A percentile compares a stretch with the other conserved stretches of the same genome.
These are phyloP conservation scores for Penstemon davidsonii DNA, from an alignment of 257 asterid species.

Conservation along the genomic window DNA sequence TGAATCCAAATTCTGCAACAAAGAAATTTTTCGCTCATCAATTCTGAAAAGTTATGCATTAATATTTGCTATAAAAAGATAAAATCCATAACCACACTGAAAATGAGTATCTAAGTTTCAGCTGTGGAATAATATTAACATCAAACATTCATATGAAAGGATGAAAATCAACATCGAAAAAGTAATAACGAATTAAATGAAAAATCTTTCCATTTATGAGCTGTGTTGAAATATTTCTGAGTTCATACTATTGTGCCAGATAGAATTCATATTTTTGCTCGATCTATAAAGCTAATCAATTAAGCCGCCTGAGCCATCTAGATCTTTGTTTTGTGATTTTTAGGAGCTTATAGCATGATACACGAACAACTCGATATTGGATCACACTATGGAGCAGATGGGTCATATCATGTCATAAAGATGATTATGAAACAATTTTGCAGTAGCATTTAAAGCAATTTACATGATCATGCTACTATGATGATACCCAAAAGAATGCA, in stretches of 20 bases:
- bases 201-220: not conserved
- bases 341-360: not conserved
- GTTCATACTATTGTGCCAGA: not conserved
- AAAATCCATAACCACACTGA: not conserved
- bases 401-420: not conserved
- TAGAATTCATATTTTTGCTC: slow-evolving; percentile 7
- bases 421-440: not conserved
- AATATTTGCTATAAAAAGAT: slow-evolving; percentile 1
- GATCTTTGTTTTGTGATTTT: not conserved
- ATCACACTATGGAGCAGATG: slow-evolving; percentile 6
- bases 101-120: not conserved
- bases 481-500: not conserved
- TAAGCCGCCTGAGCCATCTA: slow-evolving; percentile 1
- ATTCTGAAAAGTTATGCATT: slow-evolving; percentile 5
- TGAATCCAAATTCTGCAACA: slow-evolving; percentile 84
- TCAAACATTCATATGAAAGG: slow-evolving; percentile 1
- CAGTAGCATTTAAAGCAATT: not conserved
- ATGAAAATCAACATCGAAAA: slow-evolving; percentile 6
- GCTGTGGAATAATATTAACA: not conserved
- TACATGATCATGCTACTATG: too few relatives aligned
- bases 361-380: not conserved
- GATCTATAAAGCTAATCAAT: not conserved
- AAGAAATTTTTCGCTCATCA: slow-evolving; percentile 9
- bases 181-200: not conserved
- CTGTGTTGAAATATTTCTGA: not conserved